phyloP scores from a whole-genome alignment of 805 yeast species.

The Candida pseudofarinosa region DNA sequence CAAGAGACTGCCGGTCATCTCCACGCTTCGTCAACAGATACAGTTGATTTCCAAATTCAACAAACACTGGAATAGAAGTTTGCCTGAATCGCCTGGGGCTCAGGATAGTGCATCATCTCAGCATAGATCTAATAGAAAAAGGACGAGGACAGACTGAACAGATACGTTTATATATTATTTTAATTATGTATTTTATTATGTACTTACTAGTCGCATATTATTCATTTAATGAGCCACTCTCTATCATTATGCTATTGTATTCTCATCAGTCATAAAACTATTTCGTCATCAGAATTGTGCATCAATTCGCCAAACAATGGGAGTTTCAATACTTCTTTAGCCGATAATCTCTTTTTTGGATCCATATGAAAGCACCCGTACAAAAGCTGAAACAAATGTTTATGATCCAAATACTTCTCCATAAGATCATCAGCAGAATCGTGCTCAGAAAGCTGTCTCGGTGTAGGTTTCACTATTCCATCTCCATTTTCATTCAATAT shows the following conservation, averaged over 20 bases:
- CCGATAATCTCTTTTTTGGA: conserved; percentile 52
- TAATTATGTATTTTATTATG: neutral
- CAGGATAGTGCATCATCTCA: conserved; percentile 6
- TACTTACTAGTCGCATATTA: neutral
- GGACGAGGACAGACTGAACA: neutral
- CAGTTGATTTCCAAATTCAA: conserved; percentile 32
- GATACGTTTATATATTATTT: neutral
- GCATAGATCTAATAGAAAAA: neutral
- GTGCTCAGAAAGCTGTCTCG: neutral
- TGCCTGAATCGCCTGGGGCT: conserved; percentile 4
- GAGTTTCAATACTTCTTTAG: conserved; percentile 51
- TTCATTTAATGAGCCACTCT: neutral
- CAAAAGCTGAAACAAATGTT: conserved; percentile 51
- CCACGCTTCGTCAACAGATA: conserved; percentile 26
- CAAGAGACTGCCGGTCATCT: conserved; percentile 6
- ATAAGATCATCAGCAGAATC: conserved; percentile 15
- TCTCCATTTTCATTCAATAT: conserved; percentile 44
- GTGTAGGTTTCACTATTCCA: conserved; percentile 23
- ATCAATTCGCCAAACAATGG: conserved; percentile 54
- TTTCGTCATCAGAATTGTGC: conserved; percentile 30
- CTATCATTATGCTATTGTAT: conserved; percentile 1
- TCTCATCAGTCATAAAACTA: conserved; percentile 9
- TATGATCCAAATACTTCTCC: conserved; percentile 36
- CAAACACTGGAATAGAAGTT: conserved; percentile 37
- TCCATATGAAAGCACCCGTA: conserved; percentile 56